Base-by-base conservation (phyloP, 768 basidiomycete genomes). In the Suillus tomentosus region DNA sequence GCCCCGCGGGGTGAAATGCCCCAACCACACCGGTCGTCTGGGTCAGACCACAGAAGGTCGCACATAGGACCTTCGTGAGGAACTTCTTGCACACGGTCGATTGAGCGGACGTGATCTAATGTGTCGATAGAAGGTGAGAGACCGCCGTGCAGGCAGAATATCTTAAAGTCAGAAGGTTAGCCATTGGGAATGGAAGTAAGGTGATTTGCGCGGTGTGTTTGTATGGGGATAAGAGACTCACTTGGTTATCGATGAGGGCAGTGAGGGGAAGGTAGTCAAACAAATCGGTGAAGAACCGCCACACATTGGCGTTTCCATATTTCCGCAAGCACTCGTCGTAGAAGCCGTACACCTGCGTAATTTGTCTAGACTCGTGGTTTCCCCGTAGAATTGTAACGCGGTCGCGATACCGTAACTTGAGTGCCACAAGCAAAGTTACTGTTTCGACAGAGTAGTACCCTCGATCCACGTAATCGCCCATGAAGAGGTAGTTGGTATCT, bases 41-140 rank as follows among this genome's bases (percentile, higher is more conserved):
- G 97, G 78, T 99, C 97, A 60, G 96, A 98, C 97, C 97, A 99
- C 66, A 99, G 85, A 62, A 99, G 83, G 79, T 99, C 97, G 73
- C 97, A 99, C 97, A 99, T 99, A 22, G 97, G 97, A 3, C 97
- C 97, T 80, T 99, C 97, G 78, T 99, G 97, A 5, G 97, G 97
- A 3, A 99, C 97, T 75, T 99, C 97, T 79, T 99, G 97, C 69
- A 98, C 95, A 62, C 97, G 92, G 82, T 99, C 97, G 74, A 99
- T 98, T 57, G 94, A 90, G 67, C 97, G 94, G 68, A 99, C 96
- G 74, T 99, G 97, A 83, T 99, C 97, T 69, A 99, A 91, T 68
- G 97, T 99, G 81, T 99, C 96, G 78, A 99, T 99, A 65, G 97
- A 99, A 22, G 97, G 97, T 61, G 96, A 99, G 45, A 98, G 88